Percentiles rank a stretch among this genome's conserved stretches.
phyloP scores from a whole-genome alignment of 345 rosid species.

The Salix arbutifolia region DNA sequence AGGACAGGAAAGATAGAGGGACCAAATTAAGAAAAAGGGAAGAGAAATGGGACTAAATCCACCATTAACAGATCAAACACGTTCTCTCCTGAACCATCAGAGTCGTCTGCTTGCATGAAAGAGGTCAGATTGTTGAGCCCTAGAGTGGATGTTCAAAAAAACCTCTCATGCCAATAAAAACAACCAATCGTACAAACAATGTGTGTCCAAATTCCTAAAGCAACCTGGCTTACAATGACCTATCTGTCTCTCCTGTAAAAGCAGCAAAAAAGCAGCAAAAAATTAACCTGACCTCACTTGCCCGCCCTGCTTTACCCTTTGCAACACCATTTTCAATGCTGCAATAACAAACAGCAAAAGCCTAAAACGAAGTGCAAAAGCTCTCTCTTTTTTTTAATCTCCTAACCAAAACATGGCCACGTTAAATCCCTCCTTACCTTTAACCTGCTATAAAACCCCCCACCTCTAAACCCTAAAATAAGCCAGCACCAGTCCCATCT shows the following conservation, averaged over 20 bases:
- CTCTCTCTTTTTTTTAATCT: constrained; percentile 14
- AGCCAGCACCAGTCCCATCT: not conserved
- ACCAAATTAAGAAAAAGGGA: not conserved
- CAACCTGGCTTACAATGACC: not conserved
- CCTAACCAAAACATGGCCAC: not conserved
- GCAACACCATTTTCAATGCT: constrained; percentile 38
- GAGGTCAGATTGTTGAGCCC: constrained; percentile 1
- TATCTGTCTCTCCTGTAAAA: not conserved
- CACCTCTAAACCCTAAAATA: constrained; percentile 8
- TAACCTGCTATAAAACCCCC: constrained; percentile 10
- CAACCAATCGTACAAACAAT: constrained; percentile 13
- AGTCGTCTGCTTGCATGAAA: not conserved
- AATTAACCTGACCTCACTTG: not conserved
- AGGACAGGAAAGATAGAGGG: not conserved
- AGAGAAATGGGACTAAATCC: not conserved
- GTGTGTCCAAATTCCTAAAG: not conserved
- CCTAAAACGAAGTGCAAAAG: constrained; percentile 50
- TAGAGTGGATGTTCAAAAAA: not conserved
- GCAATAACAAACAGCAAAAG: constrained; percentile 3
- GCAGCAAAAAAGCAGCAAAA: not conserved
- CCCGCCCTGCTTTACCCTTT: constrained; percentile 7
- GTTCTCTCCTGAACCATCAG: not conserved
- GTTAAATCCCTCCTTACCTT: constrained; percentile 1
- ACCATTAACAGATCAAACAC: not conserved
- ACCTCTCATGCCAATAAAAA: not conserved